Conservation (phyloP, 2,329 filamentous ascomycete species). For the Cytospora piceicola region DNA sequence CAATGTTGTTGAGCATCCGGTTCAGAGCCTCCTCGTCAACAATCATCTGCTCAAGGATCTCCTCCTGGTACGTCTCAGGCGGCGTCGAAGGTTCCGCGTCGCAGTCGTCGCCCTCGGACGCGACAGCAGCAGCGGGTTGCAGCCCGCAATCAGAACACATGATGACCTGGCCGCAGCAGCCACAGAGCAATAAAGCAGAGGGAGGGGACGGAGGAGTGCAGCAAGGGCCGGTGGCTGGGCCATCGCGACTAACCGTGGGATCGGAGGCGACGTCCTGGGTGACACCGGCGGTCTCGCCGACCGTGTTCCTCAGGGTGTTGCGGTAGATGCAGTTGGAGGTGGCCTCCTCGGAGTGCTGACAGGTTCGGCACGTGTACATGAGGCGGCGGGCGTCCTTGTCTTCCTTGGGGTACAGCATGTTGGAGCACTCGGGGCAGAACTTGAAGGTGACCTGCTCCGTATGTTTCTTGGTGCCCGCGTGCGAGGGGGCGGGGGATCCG, state of each 20-base stretch:
- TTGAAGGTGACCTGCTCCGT: conserved; percentile 89
- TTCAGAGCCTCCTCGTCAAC: conserved; percentile 36
- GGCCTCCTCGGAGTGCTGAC: conserved; percentile 86
- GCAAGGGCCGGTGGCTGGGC: conserved; percentile 32
- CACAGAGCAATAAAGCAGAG: conserved; percentile 44
- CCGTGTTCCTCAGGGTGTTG: conserved; percentile 87
- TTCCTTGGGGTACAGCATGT: conserved; percentile 97
- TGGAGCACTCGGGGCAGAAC: conserved; percentile 98
- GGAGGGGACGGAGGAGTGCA: conserved; percentile 18
- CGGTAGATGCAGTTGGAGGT: conserved; percentile 92
- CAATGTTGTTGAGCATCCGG: conserved; percentile 33
- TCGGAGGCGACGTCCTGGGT: conserved; percentile 96
- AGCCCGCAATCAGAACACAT: conserved; percentile 46
- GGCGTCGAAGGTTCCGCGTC: conserved; percentile 24
- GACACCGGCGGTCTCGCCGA: conserved; percentile 94
- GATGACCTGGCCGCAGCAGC: conserved; percentile 51
- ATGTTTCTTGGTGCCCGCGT: conserved; percentile 51
- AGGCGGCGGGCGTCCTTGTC: conserved; percentile 81
- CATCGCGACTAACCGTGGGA: conserved; percentile 84
- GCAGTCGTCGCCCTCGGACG: conserved; percentile 29
- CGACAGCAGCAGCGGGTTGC: conserved; percentile 31
- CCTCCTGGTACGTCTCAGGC: conserved; percentile 26
- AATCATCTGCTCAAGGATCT: conserved; percentile 21
- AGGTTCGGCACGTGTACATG: conserved; percentile 95
- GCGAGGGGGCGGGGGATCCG: conserved; percentile 50